These are phyloP conservation scores for Thermothielavioides terrestris DNA, from an alignment of 495 filamentous ascomycete species.

Conservation along the genomic window DNA sequence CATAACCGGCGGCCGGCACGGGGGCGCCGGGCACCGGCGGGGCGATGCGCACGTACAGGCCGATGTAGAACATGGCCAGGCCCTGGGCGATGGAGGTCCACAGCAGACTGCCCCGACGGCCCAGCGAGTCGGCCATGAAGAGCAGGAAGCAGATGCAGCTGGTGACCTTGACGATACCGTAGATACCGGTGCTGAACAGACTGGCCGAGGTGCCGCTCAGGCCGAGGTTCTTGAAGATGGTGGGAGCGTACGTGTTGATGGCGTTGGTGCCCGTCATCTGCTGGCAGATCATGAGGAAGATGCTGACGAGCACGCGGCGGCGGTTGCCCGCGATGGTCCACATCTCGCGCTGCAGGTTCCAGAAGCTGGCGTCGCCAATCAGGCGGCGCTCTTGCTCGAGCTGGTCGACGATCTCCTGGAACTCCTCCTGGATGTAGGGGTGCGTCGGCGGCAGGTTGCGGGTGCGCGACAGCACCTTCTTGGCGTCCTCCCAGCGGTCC, in stretches of 20 bases:
- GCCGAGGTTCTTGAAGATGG: slow-evolving; percentile 42
- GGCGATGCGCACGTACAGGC: slow-evolving; percentile 65
- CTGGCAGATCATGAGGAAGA: slow-evolving; percentile 42
- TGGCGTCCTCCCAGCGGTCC: slow-evolving; percentile 62
- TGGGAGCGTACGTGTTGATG: slow-evolving; percentile 46
- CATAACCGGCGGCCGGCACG: slow-evolving; percentile 45
- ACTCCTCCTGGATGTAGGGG: slow-evolving; percentile 56
- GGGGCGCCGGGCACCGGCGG: slow-evolving; percentile 45
- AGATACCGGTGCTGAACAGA: slow-evolving; percentile 44
- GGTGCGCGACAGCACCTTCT: slow-evolving; percentile 44
- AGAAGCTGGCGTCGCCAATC: slow-evolving; percentile 52
- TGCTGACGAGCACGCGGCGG: slow-evolving; percentile 35
- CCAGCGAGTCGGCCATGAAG: slow-evolving; percentile 57
- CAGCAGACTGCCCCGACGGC: slow-evolving; percentile 58
- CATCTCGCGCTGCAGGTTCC: slow-evolving; percentile 62
- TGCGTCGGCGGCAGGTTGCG: slow-evolving; percentile 50
- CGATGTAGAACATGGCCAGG: slow-evolving; percentile 70
- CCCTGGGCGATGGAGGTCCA: slow-evolving; percentile 65
- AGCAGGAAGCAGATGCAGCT: slow-evolving; percentile 36
- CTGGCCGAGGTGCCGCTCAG: slow-evolving; percentile 37
- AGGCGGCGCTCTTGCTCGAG: slow-evolving; percentile 60
- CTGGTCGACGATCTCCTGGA: slow-evolving; percentile 57
- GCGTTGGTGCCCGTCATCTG: slow-evolving; percentile 39
- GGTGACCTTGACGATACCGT: slow-evolving; percentile 41
- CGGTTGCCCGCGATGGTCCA: slow-evolving; percentile 55